Base-by-base conservation (phyloP, 179 eudicot species). In the Carnegiea gigantea region DNA sequence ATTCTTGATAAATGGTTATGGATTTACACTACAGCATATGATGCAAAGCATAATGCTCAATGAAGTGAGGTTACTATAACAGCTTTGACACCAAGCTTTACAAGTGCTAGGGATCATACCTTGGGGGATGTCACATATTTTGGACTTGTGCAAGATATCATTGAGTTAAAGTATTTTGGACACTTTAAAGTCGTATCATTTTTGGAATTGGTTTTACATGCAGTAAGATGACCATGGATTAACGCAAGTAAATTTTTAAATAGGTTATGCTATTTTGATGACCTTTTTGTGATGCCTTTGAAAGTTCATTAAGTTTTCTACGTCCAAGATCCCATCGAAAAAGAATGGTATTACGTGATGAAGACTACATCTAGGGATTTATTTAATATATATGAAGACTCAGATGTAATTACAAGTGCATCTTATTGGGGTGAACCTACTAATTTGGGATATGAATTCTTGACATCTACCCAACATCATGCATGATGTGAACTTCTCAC, bases 141-240 rank as follows among this genome's bases (percentile, higher is more conserved):
- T 75, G 83, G 83, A 9, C 75, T 20, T 6, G 24, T 75, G 2
- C 62, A 75, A 17, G 83, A 81, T 11, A 81, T 81, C 6, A 10
- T 64, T 2, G 62, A 80, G 36, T 26, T 80, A 21, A 71, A 80
- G 53, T 74, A 80, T 12, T 74, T 74, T 74, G 78, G 73, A 0
- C 71, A 80, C 3, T 80, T 80, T 30, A 59, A 26, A 13, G 72
- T 80, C 30, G 78, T 80, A 26, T 44, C 74, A 26, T 80, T 80
- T 43, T 43, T 80, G 83, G 28, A 38, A 20, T 4, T 81, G 79
- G 83, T 81, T 75, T 62, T 51, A 64, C 5, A 53, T 21, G 20
- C 68, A 79, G 15, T 33, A 70, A n/a, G 76, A 81, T 62, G 78
- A 28, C 26, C 75, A 46, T 21, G 75, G 79, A 20, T 38, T 59